Conservation (phyloP, 1,139 yeast genomes). For the Blastobotrys aristatus region DNA sequence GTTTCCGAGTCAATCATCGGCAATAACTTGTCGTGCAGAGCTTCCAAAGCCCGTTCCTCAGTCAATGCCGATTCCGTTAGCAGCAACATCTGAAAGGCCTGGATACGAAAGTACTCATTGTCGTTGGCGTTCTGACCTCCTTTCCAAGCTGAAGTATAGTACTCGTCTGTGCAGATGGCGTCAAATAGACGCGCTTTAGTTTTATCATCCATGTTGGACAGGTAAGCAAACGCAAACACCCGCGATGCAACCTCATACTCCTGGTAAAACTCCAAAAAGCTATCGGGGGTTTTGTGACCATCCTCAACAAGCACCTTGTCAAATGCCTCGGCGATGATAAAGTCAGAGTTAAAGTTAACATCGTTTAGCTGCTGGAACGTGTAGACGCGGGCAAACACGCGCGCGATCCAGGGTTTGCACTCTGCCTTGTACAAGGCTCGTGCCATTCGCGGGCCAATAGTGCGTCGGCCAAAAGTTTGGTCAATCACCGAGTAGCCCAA, state of each 20-base stretch:
- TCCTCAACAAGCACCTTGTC: conserved; percentile 40
- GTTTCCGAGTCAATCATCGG: conserved; percentile 50
- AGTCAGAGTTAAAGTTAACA: conserved; percentile 57
- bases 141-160: conserved; percentile 44
- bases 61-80: conserved; percentile 33
- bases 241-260: conserved; percentile 53
- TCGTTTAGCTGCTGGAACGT: conserved; percentile 51
- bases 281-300: no score
- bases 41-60: conserved; percentile 19
- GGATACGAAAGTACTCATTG: conserved; percentile 64
- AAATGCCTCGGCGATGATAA: conserved; percentile 47
- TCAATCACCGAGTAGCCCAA: conserved; percentile 33
- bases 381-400: conserved; percentile 45
- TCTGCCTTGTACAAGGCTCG: conserved; percentile 38
- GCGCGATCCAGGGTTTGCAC: conserved; percentile 49
- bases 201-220: conserved; percentile 13
- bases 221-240: conserved; percentile 34
- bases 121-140: conserved; percentile 58
- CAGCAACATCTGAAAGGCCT: conserved; percentile 51
- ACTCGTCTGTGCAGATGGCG: conserved; percentile 40
- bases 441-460: conserved; percentile 59
- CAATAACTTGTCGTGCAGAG: conserved; percentile 28
- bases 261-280: conserved; percentile 56
- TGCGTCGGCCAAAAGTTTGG: conserved; percentile 57
- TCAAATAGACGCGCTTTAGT: not conserved